Percentiles rank a stretch among this genome's conserved stretches.
phyloP scores from a whole-genome alignment of 805 yeast genomes.

The Teunomyces pallodes region DNA sequence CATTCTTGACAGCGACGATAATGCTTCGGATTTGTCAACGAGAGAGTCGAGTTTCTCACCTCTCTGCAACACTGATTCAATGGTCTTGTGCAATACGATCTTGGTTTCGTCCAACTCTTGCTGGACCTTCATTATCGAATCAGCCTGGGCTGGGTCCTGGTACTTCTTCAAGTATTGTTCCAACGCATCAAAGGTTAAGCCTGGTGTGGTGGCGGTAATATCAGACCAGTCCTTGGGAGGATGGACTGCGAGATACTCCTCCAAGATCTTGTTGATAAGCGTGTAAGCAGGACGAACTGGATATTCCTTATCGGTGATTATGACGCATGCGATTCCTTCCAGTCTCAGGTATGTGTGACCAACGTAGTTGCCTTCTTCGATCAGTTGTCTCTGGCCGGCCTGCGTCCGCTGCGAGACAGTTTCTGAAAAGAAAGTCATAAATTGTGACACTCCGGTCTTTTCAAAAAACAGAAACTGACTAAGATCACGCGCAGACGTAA shows the following conservation, averaged over 20 bases:
- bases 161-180: slow-evolving; percentile 73
- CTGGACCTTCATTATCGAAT: slow-evolving; percentile 94
- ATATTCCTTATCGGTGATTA: slow-evolving; percentile 91
- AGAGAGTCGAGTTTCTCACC: slow-evolving; percentile 94
- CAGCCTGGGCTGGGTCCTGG: slow-evolving; percentile 97
- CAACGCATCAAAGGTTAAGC: slow-evolving; percentile 56
- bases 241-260: slow-evolving; percentile 82
- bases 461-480: slow-evolving; percentile 88
- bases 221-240: slow-evolving; percentile 69
- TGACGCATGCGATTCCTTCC: slow-evolving; percentile 89
- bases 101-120: slow-evolving; percentile 97
- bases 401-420: slow-evolving; percentile 87
- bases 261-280: slow-evolving; percentile 82
- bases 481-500: slow-evolving; percentile 77
- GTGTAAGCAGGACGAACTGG: slow-evolving; percentile 97
- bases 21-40: slow-evolving; percentile 93
- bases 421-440: slow-evolving; percentile 90
- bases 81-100: slow-evolving; percentile 92
- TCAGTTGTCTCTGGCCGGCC: slow-evolving; percentile 88
- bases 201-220: slow-evolving; percentile 43
- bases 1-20: slow-evolving; percentile 84
- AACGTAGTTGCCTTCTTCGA: slow-evolving; percentile 86
- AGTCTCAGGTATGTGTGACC: slow-evolving; percentile 90
- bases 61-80: slow-evolving; percentile 89
- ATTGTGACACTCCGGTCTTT: slow-evolving; percentile 76